Base-by-base conservation (phyloP, 352 stramenopile species). In the Globisporangium camurandrum region DNA sequence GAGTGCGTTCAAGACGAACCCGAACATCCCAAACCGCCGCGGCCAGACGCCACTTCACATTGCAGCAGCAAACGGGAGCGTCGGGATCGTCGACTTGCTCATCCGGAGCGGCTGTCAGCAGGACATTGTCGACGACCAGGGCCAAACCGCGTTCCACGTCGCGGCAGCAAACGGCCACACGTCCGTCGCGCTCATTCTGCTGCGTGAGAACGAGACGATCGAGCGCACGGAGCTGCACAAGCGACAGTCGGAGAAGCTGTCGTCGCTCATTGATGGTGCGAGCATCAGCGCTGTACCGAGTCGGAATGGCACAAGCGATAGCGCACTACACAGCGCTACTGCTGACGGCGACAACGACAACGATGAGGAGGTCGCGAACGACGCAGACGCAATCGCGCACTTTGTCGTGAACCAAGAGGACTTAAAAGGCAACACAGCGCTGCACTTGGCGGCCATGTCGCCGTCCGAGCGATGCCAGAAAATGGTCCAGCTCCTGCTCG, bases 331-430 rank as follows among this genome's bases (percentile, higher is more conserved):
- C 16, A 51, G 33, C 14, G 51, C 38, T 9, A 36, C 24, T 3
- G 46, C 59, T 14, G 54, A 56, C 20, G 40, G 43, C 12, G 54
- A 64, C 22, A 58, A 44, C 34, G 49, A 14, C 54, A 65, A 27
- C 50, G 45, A 22, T 27, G 27, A 23, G 12, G 41, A 54, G 38
- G 30, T 52, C 19, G 26, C 22, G 12, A 58, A 27, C n/a, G 49
- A 23, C 43, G 20, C 41, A 3, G 61, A 79, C 39, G 57, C 65
- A 30, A 39, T 36, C 7, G 42, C 44, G 31, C 56, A 40, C 5
- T 88, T 87, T 42, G 69, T 88, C 28, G 86, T 90, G 36, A 92
- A 93, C 58, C 71, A 74, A 46, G 76, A 84, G 49, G 83, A 93
- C 38, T 51, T 88, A 38, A 93, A 93, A 47, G 77, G 74, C 20